Conservation (phyloP, 371 early-diverging fungal species). For the Mortierella sp. region DNA sequence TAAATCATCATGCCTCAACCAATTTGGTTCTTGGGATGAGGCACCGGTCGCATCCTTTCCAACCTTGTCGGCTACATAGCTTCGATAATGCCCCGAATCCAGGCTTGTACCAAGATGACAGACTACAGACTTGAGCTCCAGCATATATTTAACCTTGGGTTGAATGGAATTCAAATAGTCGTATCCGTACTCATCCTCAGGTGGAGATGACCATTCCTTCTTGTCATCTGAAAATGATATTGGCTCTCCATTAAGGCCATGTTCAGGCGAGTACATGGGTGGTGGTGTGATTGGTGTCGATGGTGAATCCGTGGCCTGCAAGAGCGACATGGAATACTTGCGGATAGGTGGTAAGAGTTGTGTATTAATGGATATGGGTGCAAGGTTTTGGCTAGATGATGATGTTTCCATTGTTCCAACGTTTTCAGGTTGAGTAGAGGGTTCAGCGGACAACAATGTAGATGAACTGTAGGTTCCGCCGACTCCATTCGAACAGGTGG, state of each 20-base stretch:
- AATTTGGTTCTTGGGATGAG: slow-evolving; percentile 44
- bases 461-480: neutral
- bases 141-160: slow-evolving; percentile 59
- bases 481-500: neutral
- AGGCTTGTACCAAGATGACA: slow-evolving; percentile 66
- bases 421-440: neutral
- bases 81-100: slow-evolving; percentile 68
- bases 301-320: slow-evolving; percentile 35
- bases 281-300: slow-evolving; percentile 47
- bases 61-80: slow-evolving; percentile 58
- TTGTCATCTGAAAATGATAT: slow-evolving; percentile 16
- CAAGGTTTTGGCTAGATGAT: slow-evolving; percentile 8
- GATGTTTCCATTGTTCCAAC: slow-evolving; percentile 16
- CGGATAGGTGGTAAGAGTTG: slow-evolving; percentile 22
- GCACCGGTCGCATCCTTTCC: slow-evolving; percentile 4
- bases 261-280: slow-evolving; percentile 38
- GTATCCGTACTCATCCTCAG: slow-evolving; percentile 20
- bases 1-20: slow-evolving; percentile 54
- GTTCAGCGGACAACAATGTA: neutral
- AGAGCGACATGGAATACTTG: slow-evolving; percentile 41
- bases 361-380: slow-evolving; percentile 33
- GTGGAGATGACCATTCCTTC: slow-evolving; percentile 30
- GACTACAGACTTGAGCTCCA: slow-evolving; percentile 67
- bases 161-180: slow-evolving; percentile 39
- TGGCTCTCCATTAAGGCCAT: neutral